Base-by-base conservation (phyloP, 2,329 filamentous ascomycete genomes). In the Fusarium haematococcum region DNA sequence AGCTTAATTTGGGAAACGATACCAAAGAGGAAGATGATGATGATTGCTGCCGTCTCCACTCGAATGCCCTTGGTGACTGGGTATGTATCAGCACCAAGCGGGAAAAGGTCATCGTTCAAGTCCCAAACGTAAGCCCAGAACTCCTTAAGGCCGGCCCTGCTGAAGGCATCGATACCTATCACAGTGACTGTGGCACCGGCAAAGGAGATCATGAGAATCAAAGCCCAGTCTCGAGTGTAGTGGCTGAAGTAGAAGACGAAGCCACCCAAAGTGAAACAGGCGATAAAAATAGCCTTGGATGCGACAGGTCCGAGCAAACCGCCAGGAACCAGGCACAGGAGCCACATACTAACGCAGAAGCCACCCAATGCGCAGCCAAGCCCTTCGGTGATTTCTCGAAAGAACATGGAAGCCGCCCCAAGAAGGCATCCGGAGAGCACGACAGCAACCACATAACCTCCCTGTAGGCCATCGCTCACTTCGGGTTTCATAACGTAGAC, bases 101-200 rank as follows among this genome's bases (percentile, higher is more conserved):
- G 95, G 78, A 98, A 98, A 1, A 95, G 85, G 60, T 93, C 88
- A 48, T 91, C 86, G 81, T 98, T 98, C 43, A 98, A 83, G 54
- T 85, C 86, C 96, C 96, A 98, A 41, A 97, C 88, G 81, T 97
- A 98, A 7, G 94, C 89, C 96, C 96, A 98, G 76, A 98, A 98
- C 81, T 98, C 96, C 82, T 98, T 98, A 77, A 97, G 85, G 0
- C 96, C 96, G n/a, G 95, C 95, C 71, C 91, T 88, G 78, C 92
- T 96, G 78, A 96, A 97, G 82, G 95, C 97, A 81, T 98, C 96
- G 67, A 98, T 93, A 3, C 96, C 96, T 3, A 98, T 83, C 16
- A 97, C 89, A 1, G 93, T 87, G 4, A 90, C 90, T 0, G 95
- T 98, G 5, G 95, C 92, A 9, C 96, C 96, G 6, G 91, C 88